phyloP scores from a whole-genome alignment of 139 green algal species.

The Chlorella vulgaris region DNA sequence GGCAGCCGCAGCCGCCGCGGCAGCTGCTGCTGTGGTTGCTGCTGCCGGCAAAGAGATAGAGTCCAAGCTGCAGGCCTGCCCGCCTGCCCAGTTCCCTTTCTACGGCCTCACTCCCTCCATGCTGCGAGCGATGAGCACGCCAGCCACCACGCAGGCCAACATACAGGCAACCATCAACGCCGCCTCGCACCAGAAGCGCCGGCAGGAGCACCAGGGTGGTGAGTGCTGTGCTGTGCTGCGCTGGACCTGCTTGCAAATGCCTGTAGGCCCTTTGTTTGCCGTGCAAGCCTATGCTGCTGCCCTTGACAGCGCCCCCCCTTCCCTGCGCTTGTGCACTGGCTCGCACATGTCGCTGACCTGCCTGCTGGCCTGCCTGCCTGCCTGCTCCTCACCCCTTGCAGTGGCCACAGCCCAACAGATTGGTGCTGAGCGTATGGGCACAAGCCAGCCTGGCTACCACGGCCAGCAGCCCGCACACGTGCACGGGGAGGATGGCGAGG shows the following conservation, averaged over 20 bases:
- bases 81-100: constrained; percentile 77
- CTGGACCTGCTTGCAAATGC: too few species aligned
- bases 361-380: too few species aligned
- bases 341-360: too few species aligned
- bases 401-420: constrained; percentile 25
- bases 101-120: constrained; percentile 71
- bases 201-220: neutral
- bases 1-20: constrained; percentile 67
- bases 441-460: constrained; percentile 37
- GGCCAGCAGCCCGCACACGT: constrained; percentile 13
- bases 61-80: constrained; percentile 64
- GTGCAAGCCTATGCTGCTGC: too few species aligned
- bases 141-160: constrained; percentile 44
- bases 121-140: constrained; percentile 56
- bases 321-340: too few species aligned
- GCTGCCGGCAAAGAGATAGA: constrained; percentile 72
- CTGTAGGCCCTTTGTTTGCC: too few species aligned
- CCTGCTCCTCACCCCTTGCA: neutral
- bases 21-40: constrained; percentile 73
- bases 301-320: too few species aligned
- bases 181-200: constrained; percentile 13
- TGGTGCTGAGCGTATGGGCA: constrained; percentile 46
- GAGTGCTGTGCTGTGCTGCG: neutral
- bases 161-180: constrained; percentile 35
- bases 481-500: constrained; percentile 49